Evolutionary conservation across 805 yeast species (phyloP), one percentile per base, ranked within the genome.

Genomic region (Hanseniaspora jakobsenii): DNA sequence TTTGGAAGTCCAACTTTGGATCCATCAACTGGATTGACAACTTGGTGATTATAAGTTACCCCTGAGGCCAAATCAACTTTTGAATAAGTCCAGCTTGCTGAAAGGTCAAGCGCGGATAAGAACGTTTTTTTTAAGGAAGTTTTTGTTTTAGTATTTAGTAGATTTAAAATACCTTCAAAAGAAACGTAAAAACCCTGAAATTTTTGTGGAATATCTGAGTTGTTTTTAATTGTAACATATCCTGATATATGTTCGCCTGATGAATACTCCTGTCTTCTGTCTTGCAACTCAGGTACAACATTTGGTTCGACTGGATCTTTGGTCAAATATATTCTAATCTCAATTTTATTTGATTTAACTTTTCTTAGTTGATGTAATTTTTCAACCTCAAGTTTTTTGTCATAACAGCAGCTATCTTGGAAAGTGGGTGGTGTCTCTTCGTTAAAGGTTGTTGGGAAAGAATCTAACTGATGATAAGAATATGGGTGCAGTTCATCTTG

Each of bases 151-250:
- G 37, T 36, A 32, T 57, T 57, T 21, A 48, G 43, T 0, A 59
- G 45, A 4, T 65, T 62, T 21, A 62, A 54, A 14, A 56, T 59
- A 1, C 81, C 81, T 53, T 76, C 81, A 26, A 77, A 61, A 1
- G 76, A 63, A 6, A 75, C 70, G 44, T 72, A 66, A 49, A 75
- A 68, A 74, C 73, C 73, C 49, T 75, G 78, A 52, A 75, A 77
- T 6, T 70, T 69, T n/a, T 76, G 63, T 0, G 66, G 61, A 14
- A 58, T 50, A 1, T 55, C 42, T 2, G 72, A 57, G 6, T 52
- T 60, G 52, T 75, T 75, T 41, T 63, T 60, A 17, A 74, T 61
- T 0, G 57, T 50, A 6, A 71, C 60, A 48, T 65, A 69, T 1
- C 83, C 83, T 49, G 69, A 64, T 6, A 77, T 57, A 14, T 61